These are phyloP conservation scores for Discostella pseudostelligera DNA, from an alignment of 108 stramenopile genomes.

Conservation along the genomic window DNA sequence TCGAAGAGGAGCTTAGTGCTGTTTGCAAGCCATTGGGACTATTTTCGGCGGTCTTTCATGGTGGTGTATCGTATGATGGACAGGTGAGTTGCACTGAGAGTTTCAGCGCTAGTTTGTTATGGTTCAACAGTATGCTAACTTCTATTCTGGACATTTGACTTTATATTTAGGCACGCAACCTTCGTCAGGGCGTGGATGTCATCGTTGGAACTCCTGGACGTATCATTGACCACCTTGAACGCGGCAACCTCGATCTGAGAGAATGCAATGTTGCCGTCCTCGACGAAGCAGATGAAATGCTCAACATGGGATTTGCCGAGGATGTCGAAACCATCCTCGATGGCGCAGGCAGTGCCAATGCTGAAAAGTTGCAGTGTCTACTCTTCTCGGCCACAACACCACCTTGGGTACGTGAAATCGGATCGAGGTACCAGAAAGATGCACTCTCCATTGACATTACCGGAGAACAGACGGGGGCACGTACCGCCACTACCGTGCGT, in stretches of 20 bases:
- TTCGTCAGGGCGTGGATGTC: slow-evolving; percentile 89
- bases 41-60: slow-evolving; percentile 88
- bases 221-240: slow-evolving; percentile 93
- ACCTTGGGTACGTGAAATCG: slow-evolving; percentile 93
- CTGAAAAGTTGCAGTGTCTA: slow-evolving; percentile 86
- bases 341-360: slow-evolving; percentile 61
- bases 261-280: slow-evolving; percentile 87
- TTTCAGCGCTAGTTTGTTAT: neutral
- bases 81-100: slow-evolving; percentile 50
- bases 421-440: slow-evolving; percentile 82
- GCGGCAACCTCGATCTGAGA: slow-evolving; percentile 87
- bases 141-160: neutral
- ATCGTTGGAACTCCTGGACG: slow-evolving; percentile 99
- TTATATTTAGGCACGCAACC: slow-evolving; percentile 56
- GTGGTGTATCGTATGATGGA: slow-evolving; percentile 94
- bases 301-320: slow-evolving; percentile 99
- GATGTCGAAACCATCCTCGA: slow-evolving; percentile 95
- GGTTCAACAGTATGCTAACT: neutral
- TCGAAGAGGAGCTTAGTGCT: slow-evolving; percentile 83
- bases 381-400: slow-evolving; percentile 99
- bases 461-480: slow-evolving; percentile 67
- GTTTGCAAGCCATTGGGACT: slow-evolving; percentile 79
- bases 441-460: slow-evolving; percentile 93
- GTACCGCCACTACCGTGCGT: slow-evolving; percentile 92
- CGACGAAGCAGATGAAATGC: slow-evolving; percentile 99